Evolutionary conservation across 2,329 filamentous ascomycete species (phyloP).

Genomic region (Fusarium chuoi): DNA sequence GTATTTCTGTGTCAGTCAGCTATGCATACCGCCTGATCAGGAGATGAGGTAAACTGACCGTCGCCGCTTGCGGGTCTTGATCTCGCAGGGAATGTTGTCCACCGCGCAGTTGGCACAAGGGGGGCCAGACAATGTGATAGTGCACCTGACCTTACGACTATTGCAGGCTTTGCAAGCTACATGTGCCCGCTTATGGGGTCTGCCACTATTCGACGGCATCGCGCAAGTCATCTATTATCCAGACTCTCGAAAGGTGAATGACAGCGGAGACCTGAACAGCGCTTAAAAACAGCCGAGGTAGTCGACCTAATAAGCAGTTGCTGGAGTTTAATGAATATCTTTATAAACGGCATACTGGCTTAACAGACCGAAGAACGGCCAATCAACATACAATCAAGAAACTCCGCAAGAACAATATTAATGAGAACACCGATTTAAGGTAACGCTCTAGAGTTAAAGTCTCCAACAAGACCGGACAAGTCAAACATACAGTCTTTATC

Average conservation of each 20-base stretch:
- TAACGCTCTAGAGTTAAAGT: background rate
- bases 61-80: background rate
- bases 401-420: background rate
- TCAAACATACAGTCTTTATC: background rate
- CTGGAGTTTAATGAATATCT: accelerated
- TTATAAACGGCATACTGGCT: accelerated
- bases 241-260: background rate
- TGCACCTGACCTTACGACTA: background rate
- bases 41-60: background rate
- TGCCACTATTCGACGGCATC: background rate
- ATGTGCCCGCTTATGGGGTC: background rate
- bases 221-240: too few relatives aligned
- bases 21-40: accelerated
- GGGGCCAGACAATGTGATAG: background rate
- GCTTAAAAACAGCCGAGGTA: background rate
- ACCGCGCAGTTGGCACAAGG: background rate
- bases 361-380: accelerated
- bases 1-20: background rate
- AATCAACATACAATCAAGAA: background rate
- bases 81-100: background rate
- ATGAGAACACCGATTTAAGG: background rate
- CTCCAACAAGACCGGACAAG: background rate
- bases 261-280: background rate
- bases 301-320: background rate
- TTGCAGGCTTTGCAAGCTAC: background rate